Base-by-base conservation (phyloP, 495 filamentous ascomycete genomes). In the Trichoderma gamsii region DNA sequence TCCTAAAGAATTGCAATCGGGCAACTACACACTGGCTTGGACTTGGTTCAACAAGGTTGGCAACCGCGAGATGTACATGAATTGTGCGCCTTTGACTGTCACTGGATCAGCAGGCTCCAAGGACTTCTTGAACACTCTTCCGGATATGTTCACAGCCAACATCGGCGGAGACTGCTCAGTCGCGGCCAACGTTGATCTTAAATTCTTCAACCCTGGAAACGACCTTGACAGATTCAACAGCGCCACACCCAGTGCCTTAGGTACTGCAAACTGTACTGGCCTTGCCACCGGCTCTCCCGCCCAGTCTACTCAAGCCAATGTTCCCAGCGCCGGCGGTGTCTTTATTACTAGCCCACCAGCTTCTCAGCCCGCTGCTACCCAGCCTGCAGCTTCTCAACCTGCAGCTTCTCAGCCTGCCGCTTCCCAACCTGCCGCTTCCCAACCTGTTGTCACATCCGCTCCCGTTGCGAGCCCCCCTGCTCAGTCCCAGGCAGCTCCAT, bases 61-160 rank as follows among this genome's bases (percentile, higher is more conserved):
- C 64, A 92, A 93, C 79, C 86, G 92, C 25, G 93, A 97, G 76
- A 92, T 96, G 86, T 97, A 97, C 82, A 96, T 96, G 93, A 92
- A 93, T 84, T 97, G 93, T 70, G 90, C 89, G 4, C 85, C 90
- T 23, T 83, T 94, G 63, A 86, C 82, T 6, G 84, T 97, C 70
- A 79, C 78, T 1, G 73, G 75, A 29, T 83, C 83, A 44, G 77
- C 79, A 0, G 82, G 82, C 5, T 86, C 84, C 64, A 67, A 81
- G 69, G 41, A 78, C 35, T 80, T 82, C 69, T 84, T 83, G 70
- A 79, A 84, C 70, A 78, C 76, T 35, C 88, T 92, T 25, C 93
- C 93, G 1, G 80, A 88, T 67, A 91, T 97, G 90, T 87, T 96
- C 63, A 83, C 89, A 21, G 88, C 90, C 72, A 96, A 97, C 81